Evolutionary conservation across 164 flowering plant species (phyloP).

Genomic region (Hamamelis virginiana): DNA sequence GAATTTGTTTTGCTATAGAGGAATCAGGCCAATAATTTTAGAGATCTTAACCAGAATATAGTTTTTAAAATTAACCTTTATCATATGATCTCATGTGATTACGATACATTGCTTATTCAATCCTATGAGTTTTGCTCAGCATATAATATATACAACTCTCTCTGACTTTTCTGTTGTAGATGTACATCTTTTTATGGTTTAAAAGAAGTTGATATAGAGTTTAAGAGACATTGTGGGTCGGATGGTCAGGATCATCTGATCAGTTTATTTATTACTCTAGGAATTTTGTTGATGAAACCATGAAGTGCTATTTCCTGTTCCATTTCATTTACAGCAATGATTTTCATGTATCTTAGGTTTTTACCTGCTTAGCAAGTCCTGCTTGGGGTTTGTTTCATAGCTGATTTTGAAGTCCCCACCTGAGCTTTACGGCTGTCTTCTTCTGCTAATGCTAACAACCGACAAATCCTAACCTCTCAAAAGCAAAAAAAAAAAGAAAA

Average conservation of each 20-base stretch:
- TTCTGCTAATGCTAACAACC: no score
- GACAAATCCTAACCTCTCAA: no score
- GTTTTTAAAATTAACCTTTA: not conserved
- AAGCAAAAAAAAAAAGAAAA: no score
- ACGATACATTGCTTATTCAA: not conserved
- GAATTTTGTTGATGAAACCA: not conserved
- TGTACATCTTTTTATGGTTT: not conserved
- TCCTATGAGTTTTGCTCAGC: not conserved
- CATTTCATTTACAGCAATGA: not conserved
- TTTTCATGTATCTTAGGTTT: not conserved
- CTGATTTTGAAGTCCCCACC: no score
- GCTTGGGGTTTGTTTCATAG: no score
- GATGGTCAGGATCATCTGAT: not conserved
- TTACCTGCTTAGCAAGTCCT: not conserved
- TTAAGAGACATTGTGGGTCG: not conserved
- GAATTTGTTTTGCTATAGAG: not conserved
- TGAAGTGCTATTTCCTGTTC: not conserved
- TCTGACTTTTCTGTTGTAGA: not conserved
- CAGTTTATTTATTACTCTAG: not conserved
- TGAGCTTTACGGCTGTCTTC: no score
- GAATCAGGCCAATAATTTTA: not conserved
- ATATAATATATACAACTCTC: not conserved
- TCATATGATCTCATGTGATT: not conserved
- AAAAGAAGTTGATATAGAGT: not conserved
- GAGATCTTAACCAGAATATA: not conserved